Evolutionary conservation across 345 rosid species (phyloP), one percentile per base, ranked within the genome.

Genomic region (Euphorbia pulcherrima): DNA sequence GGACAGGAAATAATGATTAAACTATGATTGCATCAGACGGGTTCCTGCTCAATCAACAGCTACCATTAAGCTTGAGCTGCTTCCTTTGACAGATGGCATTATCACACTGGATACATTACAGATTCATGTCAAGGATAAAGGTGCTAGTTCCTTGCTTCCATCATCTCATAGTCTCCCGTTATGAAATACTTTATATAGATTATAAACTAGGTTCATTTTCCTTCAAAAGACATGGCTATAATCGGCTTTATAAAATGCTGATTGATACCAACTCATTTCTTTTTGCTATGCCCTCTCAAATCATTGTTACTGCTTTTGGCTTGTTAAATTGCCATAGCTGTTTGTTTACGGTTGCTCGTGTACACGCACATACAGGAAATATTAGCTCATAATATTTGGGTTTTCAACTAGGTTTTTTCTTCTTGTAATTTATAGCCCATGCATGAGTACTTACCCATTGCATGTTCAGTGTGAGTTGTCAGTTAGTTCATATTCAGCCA

Each of bases 41-140:
- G 86, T 95, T 60, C 97, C 97, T 79, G 85, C 97, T 52, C 92
- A 85, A 70, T 90, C 97, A 10, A 88, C 86, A 6, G 92, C 89
- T 29, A 92, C 97, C 39, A 84, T 95, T 75, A 95, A 92, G 79
- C 83, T 95, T 26, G 97, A 92, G 85, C 80, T 95, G 59, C 93
- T 95, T 69, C 99, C 97, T 10, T 69, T 92, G 92, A 92, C 97
- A n/a, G 99, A 92, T 52, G 99, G 99, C 71, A 95, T 88, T 73
- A 90, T 95, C 69, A 88, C 92, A 7, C 86, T 95, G 58, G 92
- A 92, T 64, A 88, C 97, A 10, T 80, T 92, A 69, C 96, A 85
- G 77, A 85, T 95, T 78, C 87, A 86, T 76, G 96, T 83, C 35
- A 90, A 85, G 80, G 99, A 95, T 78, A 95, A 87, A 95, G 99